Conservation (phyloP, 2,329 filamentous ascomycete species). For the Cercospora sp. region DNA sequence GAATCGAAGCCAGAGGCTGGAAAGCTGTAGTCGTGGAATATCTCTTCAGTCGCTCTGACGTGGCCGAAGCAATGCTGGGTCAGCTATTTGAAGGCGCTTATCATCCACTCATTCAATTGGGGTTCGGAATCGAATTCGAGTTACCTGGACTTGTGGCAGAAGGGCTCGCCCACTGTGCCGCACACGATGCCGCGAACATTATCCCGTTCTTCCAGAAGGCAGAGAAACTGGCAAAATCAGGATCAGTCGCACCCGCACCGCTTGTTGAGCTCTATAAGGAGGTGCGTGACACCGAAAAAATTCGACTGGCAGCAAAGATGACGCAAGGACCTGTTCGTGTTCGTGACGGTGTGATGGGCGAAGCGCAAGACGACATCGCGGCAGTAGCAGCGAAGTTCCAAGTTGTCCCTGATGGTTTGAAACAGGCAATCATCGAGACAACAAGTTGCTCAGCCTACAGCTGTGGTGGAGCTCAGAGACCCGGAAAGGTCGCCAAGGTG, state of each 20-base stretch:
- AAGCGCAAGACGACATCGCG: conserved; percentile 13
- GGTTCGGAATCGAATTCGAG: conserved; percentile 76
- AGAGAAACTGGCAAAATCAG: conserved; percentile 48
- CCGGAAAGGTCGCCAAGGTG: conserved; percentile 22
- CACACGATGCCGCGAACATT: conserved; percentile 60
- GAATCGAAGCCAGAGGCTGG: conserved; percentile 66
- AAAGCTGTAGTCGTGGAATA: conserved; percentile 62
- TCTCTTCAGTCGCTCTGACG: conserved; percentile 64
- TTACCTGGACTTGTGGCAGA: conserved; percentile 78
- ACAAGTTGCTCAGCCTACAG: conserved; percentile 21
- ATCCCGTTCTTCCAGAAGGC: conserved; percentile 53
- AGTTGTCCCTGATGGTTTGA: conserved; percentile 8
- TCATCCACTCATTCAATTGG: conserved; percentile 79
- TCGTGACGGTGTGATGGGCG: conserved; percentile 10
- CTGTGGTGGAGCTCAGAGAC: conserved; percentile 16
- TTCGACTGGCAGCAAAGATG: conserved; percentile 49
- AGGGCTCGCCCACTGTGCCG: conserved; percentile 70
- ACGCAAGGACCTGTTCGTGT: conserved; percentile 5
- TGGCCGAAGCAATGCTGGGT: conserved; percentile 65
- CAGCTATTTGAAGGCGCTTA: conserved; percentile 68
- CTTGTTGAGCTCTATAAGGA: conserved; percentile 63
- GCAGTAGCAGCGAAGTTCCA: conserved; percentile 13
- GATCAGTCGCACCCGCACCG: conserved; percentile 30
- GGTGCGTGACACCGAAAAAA: conserved; percentile 55
- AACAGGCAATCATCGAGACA: conserved; percentile 4